Evolutionary conservation across 148 eudicot species (phyloP), one percentile per base, ranked within the genome.

Genomic region (Camellia lanceoleosa): DNA sequence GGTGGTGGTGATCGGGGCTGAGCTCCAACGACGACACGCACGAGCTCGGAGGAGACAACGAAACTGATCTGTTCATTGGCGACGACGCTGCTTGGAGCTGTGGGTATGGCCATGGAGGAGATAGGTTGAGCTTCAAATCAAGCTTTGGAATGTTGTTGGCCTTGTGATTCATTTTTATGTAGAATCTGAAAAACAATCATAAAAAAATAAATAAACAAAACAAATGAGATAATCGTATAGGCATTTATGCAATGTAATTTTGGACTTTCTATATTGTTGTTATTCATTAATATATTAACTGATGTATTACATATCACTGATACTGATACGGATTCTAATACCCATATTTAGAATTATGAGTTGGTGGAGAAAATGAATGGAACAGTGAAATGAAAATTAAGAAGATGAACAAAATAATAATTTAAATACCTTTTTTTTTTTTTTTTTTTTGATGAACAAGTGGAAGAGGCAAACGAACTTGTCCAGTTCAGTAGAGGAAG

Each of bases 21-120:
- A 85, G 67, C 44, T 88, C 91, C 10, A 89, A 83, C 0, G 91
- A 83, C 0, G 91, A 87, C 44, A 85, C 81, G 41, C 88, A 87
- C 49, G 89, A 88, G 46, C 89, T 80, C 15, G 72, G 82, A 13
- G 82, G 80, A 2, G 86, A 83, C 55, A 63, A 11, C 2, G 67
- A 63, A n/a, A 14, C 2, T 1, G 76, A 73, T 42, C 76, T 58
- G 13, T 55, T 73, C 5, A 58, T 73, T 8, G 69, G 68, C 10
- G 79, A 63, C n/a, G 63, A 58, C 44, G 2, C 77, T 74, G 46
- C 41, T 30, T 30, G 38, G 38, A 30, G 38, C 38, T 30, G 38
- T 6, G 16, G 4, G 70, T 49, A 20, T 19, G 52, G 43, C 58
- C 52, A 63, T 12, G 79, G 79, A 18, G 79, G 79, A 0, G 79